Base-by-base conservation (phyloP, 768 basidiomycete species). In the Termitomyces sp. region DNA sequence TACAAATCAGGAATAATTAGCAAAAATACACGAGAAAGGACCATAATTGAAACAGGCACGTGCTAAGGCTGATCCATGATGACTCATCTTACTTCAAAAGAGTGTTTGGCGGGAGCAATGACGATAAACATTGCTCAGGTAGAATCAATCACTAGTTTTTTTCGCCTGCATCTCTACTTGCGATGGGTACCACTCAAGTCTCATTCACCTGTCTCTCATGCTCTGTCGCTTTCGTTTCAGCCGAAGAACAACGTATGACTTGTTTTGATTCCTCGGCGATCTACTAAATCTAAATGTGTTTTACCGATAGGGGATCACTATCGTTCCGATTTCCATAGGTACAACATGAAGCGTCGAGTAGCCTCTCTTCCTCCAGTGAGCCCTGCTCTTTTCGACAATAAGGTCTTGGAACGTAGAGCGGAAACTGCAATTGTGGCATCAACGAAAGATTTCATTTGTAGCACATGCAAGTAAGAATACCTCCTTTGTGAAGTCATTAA, bases 291-390 rank as follows among this genome's bases (percentile, higher is more conserved):
- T 30, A 30, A 58, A 61, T 62, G 13, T 22, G 33, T 47, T 52
- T 40, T 43, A 38, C 13, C 24, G 64, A 14, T 64, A 92, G 90
- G 96, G 58, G 73, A 76, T 0, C 97, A 99, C 69, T 98, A 96
- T 71, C 84, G 86, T 61, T 92, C 92, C 26, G 97, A 99, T 72
- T 90, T 91, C 71, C 97, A 99, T 75, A 80, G 94, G 54, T 99
- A 99, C 74, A 99, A 99, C 68, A 93, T 98, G 86, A 96, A 96
- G 78, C 89, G 95, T 62, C 86, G 94, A 30, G 90, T 98, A 18
- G 95, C 96, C 2, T 84, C 82, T 5, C 80, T 99, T 2, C 89
- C 92, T 9, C 94, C 96, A 2, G 85, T 99, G 65, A 86, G 84
- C 58, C 82, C 79, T 0, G 72, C 79, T 7, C 64, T 87, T 1